phyloP scores from a whole-genome alignment of 208 protist genomes.

The Zelonia costaricensis region DNA sequence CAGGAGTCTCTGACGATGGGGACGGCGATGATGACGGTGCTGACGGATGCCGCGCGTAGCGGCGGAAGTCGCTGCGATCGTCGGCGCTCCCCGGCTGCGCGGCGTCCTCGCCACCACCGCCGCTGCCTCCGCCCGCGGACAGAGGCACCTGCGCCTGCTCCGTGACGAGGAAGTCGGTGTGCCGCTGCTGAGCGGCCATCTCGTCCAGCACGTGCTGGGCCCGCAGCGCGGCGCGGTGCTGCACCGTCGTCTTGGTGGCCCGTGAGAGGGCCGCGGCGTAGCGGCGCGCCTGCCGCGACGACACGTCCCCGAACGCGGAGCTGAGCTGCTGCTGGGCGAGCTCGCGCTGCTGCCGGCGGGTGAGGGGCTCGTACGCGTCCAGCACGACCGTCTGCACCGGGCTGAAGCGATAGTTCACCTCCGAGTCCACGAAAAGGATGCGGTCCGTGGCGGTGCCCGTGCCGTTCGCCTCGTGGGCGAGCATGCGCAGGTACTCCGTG shows the following conservation, averaged over 20 bases:
- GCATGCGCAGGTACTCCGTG: constrained; percentile 50
- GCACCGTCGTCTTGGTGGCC: constrained; percentile 15
- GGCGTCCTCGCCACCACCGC: neutral
- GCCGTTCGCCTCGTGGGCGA: constrained; percentile 34
- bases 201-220: constrained; percentile 18
- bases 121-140: neutral
- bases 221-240: constrained; percentile 9
- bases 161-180: constrained; percentile 15
- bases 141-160: constrained; percentile 17
- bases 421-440: constrained; percentile 81
- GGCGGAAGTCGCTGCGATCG: neutral
- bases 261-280: constrained; percentile 16
- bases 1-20: neutral
- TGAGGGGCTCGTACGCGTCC: constrained; percentile 61
- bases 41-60: neutral
- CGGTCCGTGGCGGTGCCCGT: constrained; percentile 30
- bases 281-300: constrained; percentile 16
- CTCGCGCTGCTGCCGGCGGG: constrained; percentile 41
- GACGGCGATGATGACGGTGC: neutral
- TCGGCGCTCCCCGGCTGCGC: neutral
- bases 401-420: constrained; percentile 81
- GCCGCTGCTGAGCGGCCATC: constrained; percentile 8
- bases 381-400: constrained; percentile 70
- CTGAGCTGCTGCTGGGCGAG: constrained; percentile 20
- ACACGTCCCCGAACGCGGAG: constrained; percentile 17